Base-by-base conservation (phyloP, 2,329 filamentous ascomycete genomes). In the Diaporthe sp. region DNA sequence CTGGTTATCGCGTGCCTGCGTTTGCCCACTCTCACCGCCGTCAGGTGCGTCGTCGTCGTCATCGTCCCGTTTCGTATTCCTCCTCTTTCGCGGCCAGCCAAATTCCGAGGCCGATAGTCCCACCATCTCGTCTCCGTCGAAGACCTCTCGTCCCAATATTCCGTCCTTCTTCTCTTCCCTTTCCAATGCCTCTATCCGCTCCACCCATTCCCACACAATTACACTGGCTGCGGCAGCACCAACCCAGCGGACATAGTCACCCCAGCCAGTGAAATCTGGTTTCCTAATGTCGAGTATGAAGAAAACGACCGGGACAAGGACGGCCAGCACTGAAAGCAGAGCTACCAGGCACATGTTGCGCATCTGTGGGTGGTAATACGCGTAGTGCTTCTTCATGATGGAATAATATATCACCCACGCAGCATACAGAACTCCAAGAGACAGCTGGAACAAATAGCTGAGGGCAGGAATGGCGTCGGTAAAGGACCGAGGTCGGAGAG, bases 141-240 rank as follows among this genome's bases (percentile, higher is more conserved):
- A 98, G 0, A 98, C 92, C 81, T 98, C 96, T 78, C 96, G 89
- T 4, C 96, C 96, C 1, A 98, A 86, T 73, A 98, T 97, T 0
- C 96, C 96, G 80, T 98, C 95, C 84, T 97, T 98, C 84, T 96
- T 95, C 83, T 98, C 95, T 83, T 98, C 95, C 79, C 96, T 91
- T 85, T 98, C 96, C 77, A 98, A 85, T 0, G 95, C 95, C 83
- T 98, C 96, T 67, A 98, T 98, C 37, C 96, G 91, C 84, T 98
- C 96, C 4, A 98, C 96, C 96, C 96, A 98, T 84, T 98, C 96
- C 96, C 96, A 98, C 2, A 98, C 96, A 31, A 98, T 94, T n/a
- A 98, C 96, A 84, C 95, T 98, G 39, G 96, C 96, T 1, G 95
- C 95, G 0, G 96, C 95, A 1, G 95, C 95, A 65, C 96, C 96